Percentiles rank a stretch among this genome's conserved stretches.
phyloP scores from a whole-genome alignment of 768 basidiomycete genomes.

The Artomyces pyxidatus region DNA sequence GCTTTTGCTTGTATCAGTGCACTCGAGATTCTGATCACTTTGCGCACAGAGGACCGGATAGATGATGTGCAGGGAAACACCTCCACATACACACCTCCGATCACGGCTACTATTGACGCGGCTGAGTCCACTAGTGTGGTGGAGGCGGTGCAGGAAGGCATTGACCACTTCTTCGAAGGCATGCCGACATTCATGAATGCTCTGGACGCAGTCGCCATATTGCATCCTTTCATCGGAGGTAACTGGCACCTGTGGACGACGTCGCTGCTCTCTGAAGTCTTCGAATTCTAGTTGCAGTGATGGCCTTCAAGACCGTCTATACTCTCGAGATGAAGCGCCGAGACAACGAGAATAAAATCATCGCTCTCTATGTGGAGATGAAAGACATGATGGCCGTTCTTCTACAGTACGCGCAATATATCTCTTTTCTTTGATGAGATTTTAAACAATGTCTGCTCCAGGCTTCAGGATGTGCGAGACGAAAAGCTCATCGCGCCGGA shows the following conservation, averaged over 20 bases:
- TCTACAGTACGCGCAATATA: slow-evolving; percentile 1
- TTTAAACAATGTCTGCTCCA: slow-evolving; percentile 4
- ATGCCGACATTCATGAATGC: slow-evolving; percentile 21
- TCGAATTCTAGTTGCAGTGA: slow-evolving; percentile 34
- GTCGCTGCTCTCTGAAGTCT: not conserved
- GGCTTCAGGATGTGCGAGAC: slow-evolving; percentile 26
- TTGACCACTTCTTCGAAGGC: slow-evolving; percentile 18
- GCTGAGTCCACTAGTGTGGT: not conserved
- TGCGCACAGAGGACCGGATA: not conserved
- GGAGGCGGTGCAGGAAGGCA: slow-evolving; percentile 10
- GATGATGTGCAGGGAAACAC: not conserved
- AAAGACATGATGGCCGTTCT: slow-evolving; percentile 34
- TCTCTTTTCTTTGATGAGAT: not conserved
- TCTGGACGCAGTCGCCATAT: slow-evolving; percentile 20
- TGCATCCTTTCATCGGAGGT: slow-evolving; percentile 24
- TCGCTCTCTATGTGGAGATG: slow-evolving; percentile 41
- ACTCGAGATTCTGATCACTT: not conserved
- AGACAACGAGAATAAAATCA: slow-evolving; percentile 44
- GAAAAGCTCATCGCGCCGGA: slow-evolving; percentile 22
- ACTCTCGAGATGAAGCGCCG: slow-evolving; percentile 39
- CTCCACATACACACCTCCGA: not conserved
- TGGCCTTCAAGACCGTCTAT: slow-evolving; percentile 42
- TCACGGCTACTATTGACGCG: not conserved
- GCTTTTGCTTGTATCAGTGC: not conserved
- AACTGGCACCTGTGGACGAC: not conserved